Evolutionary conservation across 169 alveolate genomes (phyloP), one percentile per base, ranked within the genome.

Genomic region (Plasmodium reichenowi): DNA sequence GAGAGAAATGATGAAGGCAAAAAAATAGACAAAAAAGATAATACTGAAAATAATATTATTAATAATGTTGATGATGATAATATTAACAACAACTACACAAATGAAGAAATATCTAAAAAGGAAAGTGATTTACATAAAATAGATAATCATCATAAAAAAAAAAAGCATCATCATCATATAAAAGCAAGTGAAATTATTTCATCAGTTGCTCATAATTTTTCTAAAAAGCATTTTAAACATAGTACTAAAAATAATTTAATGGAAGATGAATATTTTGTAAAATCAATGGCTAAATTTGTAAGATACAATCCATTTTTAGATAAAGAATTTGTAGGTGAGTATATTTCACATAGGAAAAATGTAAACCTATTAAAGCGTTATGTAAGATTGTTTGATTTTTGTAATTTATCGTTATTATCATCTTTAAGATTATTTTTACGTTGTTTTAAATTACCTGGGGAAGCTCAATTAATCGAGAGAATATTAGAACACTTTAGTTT

Each of bases 381-480:
- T 88, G 94, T 94, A 56, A 80, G 93, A 68, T 87, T 94, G 5
- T 95, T 96, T 93, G 88, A 78, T 54, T 96, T 96, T 76, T 74
- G 95, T 60, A 95, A 94, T 32, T 73, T 95, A 68, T 94, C 97
- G 8, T 87, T 97, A 38, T 97, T 96, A 29, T 94, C 90, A 90
- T 97, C 98, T 3, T 89, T 97, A 22, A 93, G 98, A 72, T 71
- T 75, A 56, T 92, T 96, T 66, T 78, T 97, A 66, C 83, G 95
- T 15, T 88, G 97, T 15, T 97, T 96, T 92, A 94, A 96, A 80
- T 86, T 97, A 45, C 98, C 98, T 0, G 98, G 98, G 1, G 99
- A 97, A 88, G 94, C 98, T 5, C 98, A 97, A 67, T 96, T 95
- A 75, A 96, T 97, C 50, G 98, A 96, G 75, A 88, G 99, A 74